Evolutionary conservation across 2,329 filamentous ascomycete genomes (phyloP).

Genomic region (Fusarium paranaense): DNA sequence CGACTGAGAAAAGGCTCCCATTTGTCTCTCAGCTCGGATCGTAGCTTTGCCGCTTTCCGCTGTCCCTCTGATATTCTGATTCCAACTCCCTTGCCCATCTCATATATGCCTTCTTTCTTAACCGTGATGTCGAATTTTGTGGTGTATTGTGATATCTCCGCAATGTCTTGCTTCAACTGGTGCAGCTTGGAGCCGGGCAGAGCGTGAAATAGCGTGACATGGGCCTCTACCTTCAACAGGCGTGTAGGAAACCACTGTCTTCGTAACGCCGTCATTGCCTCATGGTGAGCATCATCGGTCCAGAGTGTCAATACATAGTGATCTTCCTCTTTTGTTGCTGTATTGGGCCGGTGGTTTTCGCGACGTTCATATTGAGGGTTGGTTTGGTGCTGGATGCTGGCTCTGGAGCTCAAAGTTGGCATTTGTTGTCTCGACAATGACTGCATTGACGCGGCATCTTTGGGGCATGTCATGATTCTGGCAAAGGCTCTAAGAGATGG

Average conservation of each 20-base stretch:
- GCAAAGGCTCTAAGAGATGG: neutral
- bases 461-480: neutral
- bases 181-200: constrained; percentile 25
- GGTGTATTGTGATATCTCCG: neutral
- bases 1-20: constrained; percentile 28
- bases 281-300: constrained; percentile 20
- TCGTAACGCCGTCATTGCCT: constrained; percentile 19
- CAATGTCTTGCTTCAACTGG: constrained; percentile 15
- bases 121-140: constrained; percentile 1
- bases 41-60: constrained; percentile 1
- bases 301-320: constrained; percentile 27
- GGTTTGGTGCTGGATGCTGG: constrained; percentile 6
- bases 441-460: neutral
- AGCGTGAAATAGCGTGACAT: constrained; percentile 33
- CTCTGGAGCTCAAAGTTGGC: neutral
- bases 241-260: constrained; percentile 25
- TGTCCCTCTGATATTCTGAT: constrained; percentile 23
- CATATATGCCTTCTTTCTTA: constrained; percentile 6
- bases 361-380: constrained; percentile 21
- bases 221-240: constrained; percentile 28
- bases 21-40: constrained; percentile 14
- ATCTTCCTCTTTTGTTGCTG: neutral
- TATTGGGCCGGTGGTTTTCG: constrained; percentile 14
- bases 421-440: neutral
- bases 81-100: constrained; percentile 30